Evolutionary conservation across 108 stramenopile species (phyloP).

Genomic region (Aurantiochytrium sp.): DNA sequence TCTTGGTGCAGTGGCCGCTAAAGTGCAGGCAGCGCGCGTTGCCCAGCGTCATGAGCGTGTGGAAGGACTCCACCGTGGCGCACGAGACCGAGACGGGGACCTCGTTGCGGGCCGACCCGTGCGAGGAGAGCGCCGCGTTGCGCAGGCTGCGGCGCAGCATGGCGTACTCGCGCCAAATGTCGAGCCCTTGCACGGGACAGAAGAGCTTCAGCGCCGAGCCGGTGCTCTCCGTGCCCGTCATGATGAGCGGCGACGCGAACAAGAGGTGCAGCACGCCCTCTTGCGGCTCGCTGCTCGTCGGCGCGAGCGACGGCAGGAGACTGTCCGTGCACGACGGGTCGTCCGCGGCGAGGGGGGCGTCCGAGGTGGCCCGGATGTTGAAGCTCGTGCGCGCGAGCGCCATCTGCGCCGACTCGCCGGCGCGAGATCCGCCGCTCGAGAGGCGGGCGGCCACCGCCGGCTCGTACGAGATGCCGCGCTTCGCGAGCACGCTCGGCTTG

Average conservation of each 20-base stretch:
- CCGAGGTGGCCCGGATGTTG: not conserved
- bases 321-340: not conserved
- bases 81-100: not conserved
- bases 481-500: not conserved
- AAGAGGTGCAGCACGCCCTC: not conserved
- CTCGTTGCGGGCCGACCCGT: not conserved
- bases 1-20: slow-evolving; percentile 18
- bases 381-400: too few species aligned
- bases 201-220: not conserved
- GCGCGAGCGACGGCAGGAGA: not conserved
- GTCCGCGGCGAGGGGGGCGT: not conserved
- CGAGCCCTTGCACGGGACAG: not conserved
- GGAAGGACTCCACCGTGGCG: slow-evolving; percentile 6
- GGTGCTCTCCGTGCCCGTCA: not conserved
- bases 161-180: not conserved
- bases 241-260: slow-evolving; percentile 13
- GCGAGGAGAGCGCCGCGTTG: not conserved
- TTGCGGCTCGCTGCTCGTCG: not conserved
- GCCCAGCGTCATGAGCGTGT: slow-evolving; percentile 25
- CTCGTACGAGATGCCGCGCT: not conserved
- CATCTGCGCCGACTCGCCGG: not conserved
- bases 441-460: not conserved
- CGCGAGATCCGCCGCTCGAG: not conserved
- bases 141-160: not conserved
- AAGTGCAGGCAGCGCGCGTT: slow-evolving; percentile 25